Evolutionary conservation across 2,329 filamentous ascomycete species (phyloP).

Genomic region (Cyphellophora attinorum): DNA sequence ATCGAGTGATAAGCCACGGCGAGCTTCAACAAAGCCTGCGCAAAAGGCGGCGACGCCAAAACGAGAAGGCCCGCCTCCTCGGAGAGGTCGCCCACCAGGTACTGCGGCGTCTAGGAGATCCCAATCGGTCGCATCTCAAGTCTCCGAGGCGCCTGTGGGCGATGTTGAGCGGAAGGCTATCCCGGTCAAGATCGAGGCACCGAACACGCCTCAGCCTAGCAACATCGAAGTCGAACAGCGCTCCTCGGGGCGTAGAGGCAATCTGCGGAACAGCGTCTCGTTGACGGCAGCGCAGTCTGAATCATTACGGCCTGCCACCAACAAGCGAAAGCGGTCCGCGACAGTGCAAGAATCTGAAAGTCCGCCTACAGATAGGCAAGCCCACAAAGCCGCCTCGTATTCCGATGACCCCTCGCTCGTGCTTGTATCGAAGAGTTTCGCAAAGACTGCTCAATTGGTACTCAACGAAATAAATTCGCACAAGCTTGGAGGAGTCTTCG

Average conservation of each 20-base stretch:
- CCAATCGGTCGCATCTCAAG: slow-evolving; percentile 15
- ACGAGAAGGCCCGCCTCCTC: not conserved
- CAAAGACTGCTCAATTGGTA: slow-evolving; percentile 61
- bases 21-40: slow-evolving; percentile 3
- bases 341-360: slow-evolving; percentile 21
- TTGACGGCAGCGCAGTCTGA: too few species aligned
- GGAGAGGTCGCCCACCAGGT: slow-evolving; percentile 8
- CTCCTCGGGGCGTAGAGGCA: too few species aligned
- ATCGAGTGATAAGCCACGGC: not conserved
- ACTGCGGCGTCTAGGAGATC: slow-evolving; percentile 12
- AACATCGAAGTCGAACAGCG: too few species aligned
- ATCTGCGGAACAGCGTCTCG: too few species aligned
- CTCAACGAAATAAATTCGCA: slow-evolving; percentile 70
- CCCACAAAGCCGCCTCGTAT: slow-evolving; percentile 17
- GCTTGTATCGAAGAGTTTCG: slow-evolving; percentile 36
- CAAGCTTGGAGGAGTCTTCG: slow-evolving; percentile 70
- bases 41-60: slow-evolving; percentile 2
- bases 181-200: slow-evolving; percentile 19
- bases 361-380: slow-evolving; percentile 9
- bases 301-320: too few species aligned
- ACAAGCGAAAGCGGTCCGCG: slow-evolving; percentile 31
- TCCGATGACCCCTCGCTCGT: slow-evolving; percentile 25
- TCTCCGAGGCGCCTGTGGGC: slow-evolving; percentile 11
- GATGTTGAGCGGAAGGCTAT: slow-evolving; percentile 7
- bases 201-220: slow-evolving; percentile 28